Percentiles rank a stretch among this genome's conserved stretches.
These are phyloP conservation scores for Fomes fomentarius DNA, from an alignment of 1,284 basidiomycete species.

Conservation along the genomic window DNA sequence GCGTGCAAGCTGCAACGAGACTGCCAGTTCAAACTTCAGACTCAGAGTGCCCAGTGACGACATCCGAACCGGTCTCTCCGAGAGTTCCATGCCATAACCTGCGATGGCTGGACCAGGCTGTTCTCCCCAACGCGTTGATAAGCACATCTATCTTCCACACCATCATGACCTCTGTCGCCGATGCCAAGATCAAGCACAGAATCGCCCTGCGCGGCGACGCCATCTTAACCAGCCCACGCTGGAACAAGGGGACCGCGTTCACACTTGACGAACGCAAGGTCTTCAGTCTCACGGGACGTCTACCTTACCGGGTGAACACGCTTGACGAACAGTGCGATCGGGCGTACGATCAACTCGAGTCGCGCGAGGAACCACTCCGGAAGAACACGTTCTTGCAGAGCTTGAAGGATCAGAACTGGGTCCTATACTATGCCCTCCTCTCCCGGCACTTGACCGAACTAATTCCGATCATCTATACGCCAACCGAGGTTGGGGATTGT, in stretches of 20 bases:
- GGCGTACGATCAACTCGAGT: conserved; percentile 68
- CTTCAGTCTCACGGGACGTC: conserved; percentile 76
- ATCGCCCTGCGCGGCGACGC: conserved; percentile 61
- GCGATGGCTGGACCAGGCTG: neutral
- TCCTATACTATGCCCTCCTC: conserved; percentile 73
- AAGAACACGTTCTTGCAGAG: conserved; percentile 77
- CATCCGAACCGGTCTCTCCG: too few species aligned
- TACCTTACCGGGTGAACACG: conserved; percentile 76
- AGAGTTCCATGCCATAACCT: too few species aligned
- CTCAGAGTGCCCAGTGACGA: too few species aligned
- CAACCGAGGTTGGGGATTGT: conserved; percentile 54
- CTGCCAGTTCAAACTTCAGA: neutral
- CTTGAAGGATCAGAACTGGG: conserved; percentile 76
- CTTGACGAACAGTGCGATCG: conserved; percentile 77
- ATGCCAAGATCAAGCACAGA: conserved; percentile 34
- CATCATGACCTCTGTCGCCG: conserved; percentile 14
- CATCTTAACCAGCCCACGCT: conserved; percentile 65
- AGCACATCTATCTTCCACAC: conserved; percentile 5
- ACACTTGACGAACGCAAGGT: conserved; percentile 63
- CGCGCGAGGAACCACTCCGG: conserved; percentile 50
- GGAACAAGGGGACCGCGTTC: conserved; percentile 80
- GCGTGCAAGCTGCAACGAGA: too few species aligned
- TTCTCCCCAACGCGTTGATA: neutral
- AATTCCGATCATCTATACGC: conserved; percentile 77
- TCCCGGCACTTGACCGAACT: conserved; percentile 69